Percentiles rank a stretch among this genome's conserved stretches.
These are phyloP conservation scores for Lycium barbarum DNA, from an alignment of 257 asterid genomes.

Conservation along the genomic window DNA sequence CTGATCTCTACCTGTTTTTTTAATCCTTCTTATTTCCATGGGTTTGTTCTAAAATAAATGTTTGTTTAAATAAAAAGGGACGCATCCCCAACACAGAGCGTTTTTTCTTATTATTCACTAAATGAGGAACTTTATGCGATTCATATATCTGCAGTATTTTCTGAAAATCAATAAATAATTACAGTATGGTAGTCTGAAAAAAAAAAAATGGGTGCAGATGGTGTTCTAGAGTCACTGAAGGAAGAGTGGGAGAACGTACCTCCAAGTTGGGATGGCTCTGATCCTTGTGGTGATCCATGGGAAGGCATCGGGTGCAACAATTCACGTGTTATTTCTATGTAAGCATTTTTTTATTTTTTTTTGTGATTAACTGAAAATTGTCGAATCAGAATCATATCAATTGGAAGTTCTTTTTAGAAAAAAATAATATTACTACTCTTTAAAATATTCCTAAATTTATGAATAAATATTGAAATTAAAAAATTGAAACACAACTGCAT, in stretches of 20 bases:
- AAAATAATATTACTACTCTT: neutral
- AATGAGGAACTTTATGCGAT: too few species aligned
- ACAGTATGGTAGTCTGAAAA: too few species aligned
- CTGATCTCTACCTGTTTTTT: too few species aligned
- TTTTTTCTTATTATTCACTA: too few species aligned
- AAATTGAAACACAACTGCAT: neutral
- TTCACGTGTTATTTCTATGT: conserved; percentile 29
- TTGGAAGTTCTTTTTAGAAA: neutral
- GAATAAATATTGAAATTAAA: neutral
- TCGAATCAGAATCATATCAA: neutral
- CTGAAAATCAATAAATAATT: too few species aligned
- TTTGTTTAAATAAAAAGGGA: too few species aligned
- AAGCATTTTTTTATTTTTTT: neutral
- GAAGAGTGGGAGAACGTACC: conserved; percentile 28
- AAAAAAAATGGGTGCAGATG: conserved; percentile 16
- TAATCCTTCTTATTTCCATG: too few species aligned
- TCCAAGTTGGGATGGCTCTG: conserved; percentile 26
- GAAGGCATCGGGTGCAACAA: conserved; percentile 25
- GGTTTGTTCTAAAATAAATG: too few species aligned
- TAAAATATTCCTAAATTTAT: neutral
- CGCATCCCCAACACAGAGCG: too few species aligned
- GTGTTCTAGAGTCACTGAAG: conserved; percentile 15
- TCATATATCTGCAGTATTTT: too few species aligned
- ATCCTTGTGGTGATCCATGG: conserved; percentile 25
- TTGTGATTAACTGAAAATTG: neutral